Base-by-base conservation (phyloP, 129 eudicot species). In the Rutidosis leptorrhynchoides region DNA sequence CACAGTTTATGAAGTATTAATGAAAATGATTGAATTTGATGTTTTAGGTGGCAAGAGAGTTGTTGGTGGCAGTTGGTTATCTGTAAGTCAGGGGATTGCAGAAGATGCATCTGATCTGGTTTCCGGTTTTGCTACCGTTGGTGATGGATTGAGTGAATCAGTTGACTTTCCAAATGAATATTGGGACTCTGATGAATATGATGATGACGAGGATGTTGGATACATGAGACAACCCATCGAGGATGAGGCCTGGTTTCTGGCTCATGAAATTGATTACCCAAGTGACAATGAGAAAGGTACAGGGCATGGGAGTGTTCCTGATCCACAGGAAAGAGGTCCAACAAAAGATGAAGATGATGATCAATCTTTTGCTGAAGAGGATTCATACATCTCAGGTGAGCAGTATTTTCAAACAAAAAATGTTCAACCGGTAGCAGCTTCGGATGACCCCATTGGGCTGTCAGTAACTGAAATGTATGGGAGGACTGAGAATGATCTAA, bases 101-200 rank as follows among this genome's bases (percentile, higher is more conserved):
- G 96, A 92, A 79, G 98, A 88, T 65, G 82, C 88, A 54, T 87
- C 90, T 65, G 97, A 87, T 77, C 81, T 80, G 48, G 90, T 90
- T 27, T 90, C 97, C 68, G 96, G 96, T 73, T 88, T 92, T 81
- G 98, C 96, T 46, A 85, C 98, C 67, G 74, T 91, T 45, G 98
- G 98, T 59, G 98, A 91, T 83, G 97, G 87, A 29, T 43, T 90
- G 78, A 85, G 93, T 67, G 96, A 83, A 77, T 81, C 96, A 32
- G 69, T 80, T 78, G 96, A 88, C 77, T 92, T 83, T 68, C 98
- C 90, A 9, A 83, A 85, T 59, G 96, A 92, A 27, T 92, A 92
- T 61, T 92, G 98, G 98, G 98, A 92, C 68, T 92, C 98, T 19
- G 98, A 92, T 66, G 98, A 92, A 67, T 90, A 90, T 65, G 97